Conservation (phyloP, 441 rosid genomes). For the Brassica hybrid region DNA sequence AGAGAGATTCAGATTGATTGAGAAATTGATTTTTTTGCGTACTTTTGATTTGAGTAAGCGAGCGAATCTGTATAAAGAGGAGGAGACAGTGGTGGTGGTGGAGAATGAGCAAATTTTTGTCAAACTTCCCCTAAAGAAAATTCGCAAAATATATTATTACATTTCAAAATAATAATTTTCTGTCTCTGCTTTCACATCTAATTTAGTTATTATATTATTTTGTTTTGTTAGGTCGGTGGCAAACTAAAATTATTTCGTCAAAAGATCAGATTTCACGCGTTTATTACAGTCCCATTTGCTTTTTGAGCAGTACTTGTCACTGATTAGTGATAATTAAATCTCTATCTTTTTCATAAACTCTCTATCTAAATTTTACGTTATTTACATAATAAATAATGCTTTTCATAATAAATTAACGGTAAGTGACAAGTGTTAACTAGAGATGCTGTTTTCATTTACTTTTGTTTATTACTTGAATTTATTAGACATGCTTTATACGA, state of each 20-base stretch:
- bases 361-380: not conserved
- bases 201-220: not conserved
- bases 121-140: conserved; percentile 16
- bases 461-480: not conserved
- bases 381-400: not conserved
- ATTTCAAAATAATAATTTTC: not conserved
- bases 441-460: not conserved
- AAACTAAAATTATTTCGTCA: conserved; percentile 8
- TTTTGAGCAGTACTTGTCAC: conserved; percentile 37
- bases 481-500: too few species aligned
- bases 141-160: not conserved
- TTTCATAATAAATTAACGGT: not conserved
- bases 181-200: not conserved
- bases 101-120: conserved; percentile 31
- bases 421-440: not conserved
- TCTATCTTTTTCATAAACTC: conserved; percentile 5
- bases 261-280: conserved; percentile 42
- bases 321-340: conserved; percentile 30
- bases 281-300: conserved; percentile 35
- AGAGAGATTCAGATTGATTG: conserved; percentile 42
- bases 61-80: conserved; percentile 31
- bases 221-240: conserved; percentile 35
- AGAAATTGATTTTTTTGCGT: not conserved
- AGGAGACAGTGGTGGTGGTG: conserved; percentile 35
- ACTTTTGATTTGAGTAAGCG: conserved; percentile 6